Conservation (phyloP, 257 asterid species). For the Perilla frutescens region DNA sequence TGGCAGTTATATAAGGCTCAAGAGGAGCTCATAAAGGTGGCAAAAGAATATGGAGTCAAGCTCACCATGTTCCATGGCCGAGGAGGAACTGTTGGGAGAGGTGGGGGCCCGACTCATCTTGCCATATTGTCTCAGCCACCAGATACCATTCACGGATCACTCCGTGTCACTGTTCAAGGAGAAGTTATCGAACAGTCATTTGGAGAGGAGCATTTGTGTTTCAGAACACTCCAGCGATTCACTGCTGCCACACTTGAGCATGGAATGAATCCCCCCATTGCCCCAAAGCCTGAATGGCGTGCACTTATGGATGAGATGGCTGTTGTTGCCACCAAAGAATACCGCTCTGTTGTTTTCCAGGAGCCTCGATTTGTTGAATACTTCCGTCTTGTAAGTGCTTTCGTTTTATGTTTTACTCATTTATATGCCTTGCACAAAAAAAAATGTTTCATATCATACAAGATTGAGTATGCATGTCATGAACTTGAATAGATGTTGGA, state of each 20-base stretch:
- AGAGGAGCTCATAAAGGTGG: constrained; percentile 88
- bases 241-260: constrained; percentile 99
- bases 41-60: constrained; percentile 81
- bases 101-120: constrained; percentile 98
- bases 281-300: constrained; percentile 97
- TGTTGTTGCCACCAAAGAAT: constrained; percentile 78
- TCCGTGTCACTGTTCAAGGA: constrained; percentile 96
- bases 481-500: neutral
- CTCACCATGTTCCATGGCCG: constrained; percentile 94
- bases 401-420: neutral
- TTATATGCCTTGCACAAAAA: neutral
- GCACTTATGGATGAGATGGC: constrained; percentile 93
- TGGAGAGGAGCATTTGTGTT: constrained; percentile 95
- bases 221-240: constrained; percentile 88
- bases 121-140: constrained; percentile 98
- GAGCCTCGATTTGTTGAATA: constrained; percentile 95
- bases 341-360: constrained; percentile 82
- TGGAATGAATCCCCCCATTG: constrained; percentile 85
- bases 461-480: neutral
- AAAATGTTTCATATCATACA: neutral
- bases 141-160: constrained; percentile 85
- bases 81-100: constrained; percentile 94
- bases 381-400: constrained; percentile 82
- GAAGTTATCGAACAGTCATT: constrained; percentile 93
- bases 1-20: constrained; percentile 96